Conservation (phyloP, 2,329 filamentous ascomycete species). For the Aspergillus persii region DNA sequence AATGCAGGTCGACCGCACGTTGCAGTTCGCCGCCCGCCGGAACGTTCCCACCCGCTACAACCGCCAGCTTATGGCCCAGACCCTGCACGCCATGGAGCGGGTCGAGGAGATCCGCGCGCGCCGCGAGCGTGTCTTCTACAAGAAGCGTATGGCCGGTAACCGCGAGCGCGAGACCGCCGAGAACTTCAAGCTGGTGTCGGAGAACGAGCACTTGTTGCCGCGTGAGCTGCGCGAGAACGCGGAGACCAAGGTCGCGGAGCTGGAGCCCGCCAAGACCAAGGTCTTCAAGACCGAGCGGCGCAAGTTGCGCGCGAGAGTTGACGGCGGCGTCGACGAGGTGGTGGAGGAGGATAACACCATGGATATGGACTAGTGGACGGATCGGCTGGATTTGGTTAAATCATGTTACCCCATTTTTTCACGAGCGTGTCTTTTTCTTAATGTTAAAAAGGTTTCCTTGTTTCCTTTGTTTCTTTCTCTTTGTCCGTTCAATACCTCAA, state of each 20-base stretch:
- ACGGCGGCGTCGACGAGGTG: conserved; percentile 6
- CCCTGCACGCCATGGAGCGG: conserved; percentile 87
- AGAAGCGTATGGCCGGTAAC: conserved; percentile 88
- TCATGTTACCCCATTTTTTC: not conserved
- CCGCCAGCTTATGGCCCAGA: conserved; percentile 82
- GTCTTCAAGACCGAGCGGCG: not conserved
- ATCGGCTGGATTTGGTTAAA: not conserved
- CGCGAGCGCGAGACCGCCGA: conserved; percentile 65
- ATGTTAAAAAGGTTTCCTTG: not conserved
- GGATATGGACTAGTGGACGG: conserved; percentile 5
- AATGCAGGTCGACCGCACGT: conserved; percentile 90
- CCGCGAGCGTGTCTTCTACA: conserved; percentile 90
- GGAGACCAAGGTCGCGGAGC: not conserved
- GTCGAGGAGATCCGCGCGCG: conserved; percentile 79
- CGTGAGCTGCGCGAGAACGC: conserved; percentile 60
- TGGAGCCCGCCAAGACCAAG: conserved; percentile 1
- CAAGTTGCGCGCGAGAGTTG: conserved; percentile 1
- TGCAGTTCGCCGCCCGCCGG: conserved; percentile 87
- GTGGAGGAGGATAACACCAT: conserved; percentile 1
- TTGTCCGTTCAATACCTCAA: not conserved
- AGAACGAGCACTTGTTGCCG: conserved; percentile 90
- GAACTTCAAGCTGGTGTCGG: conserved; percentile 82
- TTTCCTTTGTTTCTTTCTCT: not conserved
- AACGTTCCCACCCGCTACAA: conserved; percentile 96
- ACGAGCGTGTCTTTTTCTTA: not conserved